Evolutionary conservation across 768 basidiomycete species (phyloP).

Genomic region (Panus rudis): DNA sequence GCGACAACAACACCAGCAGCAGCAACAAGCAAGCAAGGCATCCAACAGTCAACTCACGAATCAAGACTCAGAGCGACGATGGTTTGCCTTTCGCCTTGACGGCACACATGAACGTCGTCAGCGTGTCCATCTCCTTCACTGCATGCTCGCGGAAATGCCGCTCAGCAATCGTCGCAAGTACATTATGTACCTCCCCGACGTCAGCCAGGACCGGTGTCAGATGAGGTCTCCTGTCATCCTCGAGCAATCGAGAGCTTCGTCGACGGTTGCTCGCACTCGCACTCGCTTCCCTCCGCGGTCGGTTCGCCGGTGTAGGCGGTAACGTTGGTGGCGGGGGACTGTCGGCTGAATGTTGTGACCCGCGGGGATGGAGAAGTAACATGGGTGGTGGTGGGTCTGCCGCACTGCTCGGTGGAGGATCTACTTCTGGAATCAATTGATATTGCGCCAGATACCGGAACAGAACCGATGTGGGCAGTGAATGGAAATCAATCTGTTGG

Average conservation of each 20-base stretch:
- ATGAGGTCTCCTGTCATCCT: slow-evolving; percentile 42
- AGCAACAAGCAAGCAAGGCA: not conserved
- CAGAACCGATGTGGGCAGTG: slow-evolving; percentile 56
- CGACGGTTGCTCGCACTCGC: slow-evolving; percentile 45
- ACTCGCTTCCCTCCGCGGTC: slow-evolving; percentile 64
- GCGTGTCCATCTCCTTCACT: slow-evolving; percentile 73
- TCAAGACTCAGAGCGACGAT: not conserved
- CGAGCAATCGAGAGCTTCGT: slow-evolving; percentile 65
- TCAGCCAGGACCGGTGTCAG: slow-evolving; percentile 63
- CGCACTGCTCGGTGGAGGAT: slow-evolving; percentile 60
- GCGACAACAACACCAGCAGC: slow-evolving; percentile 1
- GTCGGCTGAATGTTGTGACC: slow-evolving; percentile 35
- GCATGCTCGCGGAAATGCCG: slow-evolving; percentile 63
- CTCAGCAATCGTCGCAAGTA: slow-evolving; percentile 65
- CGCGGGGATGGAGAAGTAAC: slow-evolving; percentile 44
- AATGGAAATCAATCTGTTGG: slow-evolving; percentile 66
- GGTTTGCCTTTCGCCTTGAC: slow-evolving; percentile 43
- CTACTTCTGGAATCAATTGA: slow-evolving; percentile 62
- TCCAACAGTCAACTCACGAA: not conserved
- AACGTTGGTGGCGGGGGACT: slow-evolving; percentile 17
- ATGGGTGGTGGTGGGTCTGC: slow-evolving; percentile 68
- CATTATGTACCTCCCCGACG: slow-evolving; percentile 55
- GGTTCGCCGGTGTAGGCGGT: slow-evolving; percentile 54
- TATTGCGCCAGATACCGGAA: slow-evolving; percentile 70
- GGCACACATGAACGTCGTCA: slow-evolving; percentile 73